Conservation (phyloP, 495 filamentous ascomycete genomes). For the Gamarada debralockiae region DNA sequence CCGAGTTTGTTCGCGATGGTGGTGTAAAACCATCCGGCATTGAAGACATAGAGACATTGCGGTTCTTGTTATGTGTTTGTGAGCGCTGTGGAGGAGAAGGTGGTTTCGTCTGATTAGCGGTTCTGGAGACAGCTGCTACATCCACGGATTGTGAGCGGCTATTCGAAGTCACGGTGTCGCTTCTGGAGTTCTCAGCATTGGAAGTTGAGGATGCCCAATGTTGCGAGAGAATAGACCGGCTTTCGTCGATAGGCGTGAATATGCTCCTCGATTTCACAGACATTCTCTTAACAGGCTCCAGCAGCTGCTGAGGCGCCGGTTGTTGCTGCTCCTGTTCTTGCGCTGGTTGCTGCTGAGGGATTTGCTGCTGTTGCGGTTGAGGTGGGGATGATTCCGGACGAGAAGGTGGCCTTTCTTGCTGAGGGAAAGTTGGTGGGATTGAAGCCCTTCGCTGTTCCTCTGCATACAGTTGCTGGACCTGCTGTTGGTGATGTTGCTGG, state of each 20-base stretch:
- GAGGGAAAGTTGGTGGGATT: constrained; percentile 53
- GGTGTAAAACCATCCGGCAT: constrained; percentile 57
- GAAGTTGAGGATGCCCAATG: constrained; percentile 64
- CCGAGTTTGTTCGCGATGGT: constrained; percentile 71
- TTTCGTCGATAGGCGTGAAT: constrained; percentile 95
- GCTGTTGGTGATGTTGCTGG: constrained; percentile 45
- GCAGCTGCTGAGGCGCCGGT: constrained; percentile 34
- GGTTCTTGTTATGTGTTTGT: constrained; percentile 38
- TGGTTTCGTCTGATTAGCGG: constrained; percentile 36
- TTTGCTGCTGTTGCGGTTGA: constrained; percentile 32
- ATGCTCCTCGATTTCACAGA: constrained; percentile 85
- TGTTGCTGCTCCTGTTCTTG: constrained; percentile 31
- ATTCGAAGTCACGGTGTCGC: constrained; percentile 23
- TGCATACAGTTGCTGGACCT: constrained; percentile 61
- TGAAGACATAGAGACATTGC: constrained; percentile 50
- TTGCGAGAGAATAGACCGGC: constrained; percentile 79
- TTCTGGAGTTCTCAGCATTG: constrained; percentile 40
- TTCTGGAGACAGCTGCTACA: constrained; percentile 47
- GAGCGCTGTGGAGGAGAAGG: constrained; percentile 44
- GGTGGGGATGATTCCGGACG: constrained; percentile 30
- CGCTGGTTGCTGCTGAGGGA: constrained; percentile 22
- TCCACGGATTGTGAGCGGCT: constrained; percentile 63
- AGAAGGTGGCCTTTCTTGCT: constrained; percentile 34
- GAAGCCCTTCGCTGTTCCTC: constrained; percentile 64
- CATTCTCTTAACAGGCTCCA: constrained; percentile 66